Evolutionary conservation across 345 rosid species (phyloP), one percentile per base, ranked within the genome.

Genomic region (Trapa incisa): DNA sequence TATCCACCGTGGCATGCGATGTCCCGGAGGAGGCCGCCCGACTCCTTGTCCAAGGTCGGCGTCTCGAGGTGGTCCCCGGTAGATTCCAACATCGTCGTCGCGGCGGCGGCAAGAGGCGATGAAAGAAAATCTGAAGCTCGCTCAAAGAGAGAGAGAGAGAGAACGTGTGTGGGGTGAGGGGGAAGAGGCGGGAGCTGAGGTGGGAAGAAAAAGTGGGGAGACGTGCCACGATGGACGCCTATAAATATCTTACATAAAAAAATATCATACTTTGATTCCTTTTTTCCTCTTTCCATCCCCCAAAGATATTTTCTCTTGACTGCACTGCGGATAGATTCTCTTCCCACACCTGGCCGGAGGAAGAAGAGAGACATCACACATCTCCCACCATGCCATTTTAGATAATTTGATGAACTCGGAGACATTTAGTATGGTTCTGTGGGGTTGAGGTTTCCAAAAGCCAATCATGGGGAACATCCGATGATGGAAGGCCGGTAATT

Each of bases 1-100:
- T 90, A 93, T 15, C 98, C 98, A 52, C 97, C 96, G 67, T 88
- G 85, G 71, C 80, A 80, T n/a, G 85, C 74, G 63, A 93, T 81
- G 47, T 89, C 67, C 33, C 86, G 89, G 73, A 93, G 76, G 43
- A 90, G 85, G 57, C 71, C 22, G 1, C 80, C 65, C 4, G 87
- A 86, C 67, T 93, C 88, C 62, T 81, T 70, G 79, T 88, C 95
- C 8, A 93, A 79, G 38, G 82, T 74, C 4, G 98, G 96, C 43
- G 97, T 90, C 14, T 80, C 69, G 68, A 93, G 80, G 48, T 39
- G 33, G 73, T 68, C 36, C 4, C 72, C 48, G 72, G 71, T 50
- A 50, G 69, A 50, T 66, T 74, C 15, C 39, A 65, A 5, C 75
- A 65, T 66, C 71, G 76, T 47, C 79, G 75, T 56, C 45, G 78